Evolutionary conservation across 306 rosid genomes (phyloP), one percentile per base, ranked within the genome.

Genomic region (Astragalus glycyphyllos): DNA sequence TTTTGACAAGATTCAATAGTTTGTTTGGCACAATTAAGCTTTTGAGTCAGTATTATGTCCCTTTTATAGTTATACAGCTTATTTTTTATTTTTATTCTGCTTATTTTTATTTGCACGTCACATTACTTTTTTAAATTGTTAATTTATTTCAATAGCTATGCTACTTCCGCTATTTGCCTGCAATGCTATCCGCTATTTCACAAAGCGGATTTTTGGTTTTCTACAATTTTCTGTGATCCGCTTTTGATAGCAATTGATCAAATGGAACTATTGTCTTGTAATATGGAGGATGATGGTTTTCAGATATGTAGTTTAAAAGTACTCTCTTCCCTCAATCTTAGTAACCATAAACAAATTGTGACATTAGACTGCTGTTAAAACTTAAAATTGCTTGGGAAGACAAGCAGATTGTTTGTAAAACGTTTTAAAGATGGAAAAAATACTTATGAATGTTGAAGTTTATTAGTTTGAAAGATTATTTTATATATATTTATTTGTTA

Each of bases 331-430:
- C 37, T 14, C 17, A 64, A 69, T 38, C 16, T 61, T 55, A 48
- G 23, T 44, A 61, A 54, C 41, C 58, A 10, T 69, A 16, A 38
- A 12, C 29, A 26, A 61, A 37, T 34, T 80, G 13, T 42, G 17
- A 50, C 7, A 34, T 34, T 8, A 34, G 49, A 15, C 44, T 60
- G 38, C 64, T 65, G 56, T 58, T 57, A 60, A 71, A 46, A 38
- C 14, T 58, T 57, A 60, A 71, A 46, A 38, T 20, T 40, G 2
- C 37, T 4, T 23, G 67, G 37, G 74, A 49, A 46, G 53, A 67
- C 3, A 26, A 26, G 3, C 31, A 26, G 3, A 26, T 26, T 26
- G 31, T 68, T 61, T 47, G 37, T 11, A 29, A 11, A 57, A 62
- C 46, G 9, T 70, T 60, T 49, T 50, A 53, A 37, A 37, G 23